These are phyloP conservation scores for Leersia perrieri DNA, from an alignment of 176 grass and related monocot species.

Conservation along the genomic window DNA sequence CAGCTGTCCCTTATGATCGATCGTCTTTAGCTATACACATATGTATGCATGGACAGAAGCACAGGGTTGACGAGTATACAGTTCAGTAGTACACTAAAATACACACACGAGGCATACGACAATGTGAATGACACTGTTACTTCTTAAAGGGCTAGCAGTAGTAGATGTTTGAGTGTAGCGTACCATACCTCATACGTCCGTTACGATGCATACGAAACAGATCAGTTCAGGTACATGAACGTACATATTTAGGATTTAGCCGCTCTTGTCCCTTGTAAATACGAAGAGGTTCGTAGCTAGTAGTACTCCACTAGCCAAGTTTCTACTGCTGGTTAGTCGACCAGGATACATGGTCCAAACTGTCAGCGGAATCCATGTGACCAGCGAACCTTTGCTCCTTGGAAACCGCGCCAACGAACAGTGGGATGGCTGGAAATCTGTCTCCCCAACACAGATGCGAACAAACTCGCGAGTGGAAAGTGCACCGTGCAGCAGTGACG, in stretches of 20 bases:
- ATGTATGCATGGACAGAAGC: neutral
- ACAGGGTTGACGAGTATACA: neutral
- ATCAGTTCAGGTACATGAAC: neutral
- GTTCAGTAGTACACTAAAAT: neutral
- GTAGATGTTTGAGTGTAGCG: neutral
- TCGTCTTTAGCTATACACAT: neutral
- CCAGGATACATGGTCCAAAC: neutral
- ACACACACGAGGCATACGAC: neutral
- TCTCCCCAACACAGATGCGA: neutral
- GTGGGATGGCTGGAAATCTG: neutral
- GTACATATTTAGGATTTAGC: too few relatives aligned
- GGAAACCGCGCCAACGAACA: neutral
- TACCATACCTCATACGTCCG: neutral
- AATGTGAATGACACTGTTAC: neutral
- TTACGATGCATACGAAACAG: neutral
- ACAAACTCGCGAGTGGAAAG: neutral
- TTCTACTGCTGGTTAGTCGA: neutral
- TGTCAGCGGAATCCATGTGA: slow-evolving; percentile 33
- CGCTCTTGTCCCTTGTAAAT: neutral
- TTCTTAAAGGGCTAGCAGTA: neutral
- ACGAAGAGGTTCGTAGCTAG: neutral
- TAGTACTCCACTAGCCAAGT: too few relatives aligned
- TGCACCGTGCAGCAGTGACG: neutral
- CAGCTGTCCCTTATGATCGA: neutral
- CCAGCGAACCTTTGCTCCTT: neutral